Conservation (phyloP, 306 rosid genomes). For the Dalbergia cochinchinensis region DNA sequence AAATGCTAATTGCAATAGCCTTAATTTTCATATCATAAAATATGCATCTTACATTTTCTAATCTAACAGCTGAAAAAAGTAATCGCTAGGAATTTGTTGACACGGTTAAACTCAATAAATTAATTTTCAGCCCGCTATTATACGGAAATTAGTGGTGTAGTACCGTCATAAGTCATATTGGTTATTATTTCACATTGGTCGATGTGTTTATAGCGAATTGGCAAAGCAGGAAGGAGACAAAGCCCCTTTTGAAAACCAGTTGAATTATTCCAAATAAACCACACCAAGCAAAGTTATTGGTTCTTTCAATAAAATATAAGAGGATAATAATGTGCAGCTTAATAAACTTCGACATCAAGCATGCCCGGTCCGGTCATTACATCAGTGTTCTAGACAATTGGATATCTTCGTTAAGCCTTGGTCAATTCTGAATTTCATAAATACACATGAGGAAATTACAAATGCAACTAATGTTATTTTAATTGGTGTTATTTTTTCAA, state of each 20-base stretch:
- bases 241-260: not conserved
- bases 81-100: not conserved
- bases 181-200: not conserved
- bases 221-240: not conserved
- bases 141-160: not conserved
- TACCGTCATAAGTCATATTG: not conserved
- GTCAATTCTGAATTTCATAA: slow-evolving; percentile 1
- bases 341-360: not conserved
- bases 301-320: not conserved
- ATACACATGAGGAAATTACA: not conserved
- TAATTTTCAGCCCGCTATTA: not conserved
- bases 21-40: too few relatives aligned
- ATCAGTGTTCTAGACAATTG: not conserved
- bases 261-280: slow-evolving; percentile 6
- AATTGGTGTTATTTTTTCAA: not conserved
- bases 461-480: slow-evolving; percentile 2
- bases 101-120: not conserved
- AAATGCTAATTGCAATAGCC: too few relatives aligned
- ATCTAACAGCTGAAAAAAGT: not conserved
- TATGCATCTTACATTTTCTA: not conserved
- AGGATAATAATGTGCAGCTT: not conserved
- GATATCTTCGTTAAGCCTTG: not conserved
- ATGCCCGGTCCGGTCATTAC: not conserved
- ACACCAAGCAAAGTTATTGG: not conserved
- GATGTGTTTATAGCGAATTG: not conserved